phyloP scores from a whole-genome alignment of 2,329 filamentous ascomycete species.

The Fusarium anthophilum region DNA sequence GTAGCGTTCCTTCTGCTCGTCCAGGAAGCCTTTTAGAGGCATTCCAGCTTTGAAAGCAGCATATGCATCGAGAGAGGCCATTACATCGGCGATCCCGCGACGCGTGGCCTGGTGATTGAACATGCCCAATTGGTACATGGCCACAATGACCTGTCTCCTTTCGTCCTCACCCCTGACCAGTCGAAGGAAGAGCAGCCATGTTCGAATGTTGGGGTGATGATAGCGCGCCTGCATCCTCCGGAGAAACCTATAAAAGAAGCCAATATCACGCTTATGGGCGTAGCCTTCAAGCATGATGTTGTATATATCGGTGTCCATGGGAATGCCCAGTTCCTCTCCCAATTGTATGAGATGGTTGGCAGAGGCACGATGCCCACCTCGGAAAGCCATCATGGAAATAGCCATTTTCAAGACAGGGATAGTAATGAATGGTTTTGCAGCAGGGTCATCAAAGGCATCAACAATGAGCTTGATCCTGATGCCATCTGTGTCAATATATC shows the following conservation, averaged over 20 bases:
- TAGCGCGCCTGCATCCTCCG: conserved; percentile 53
- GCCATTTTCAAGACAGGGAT: conserved; percentile 55
- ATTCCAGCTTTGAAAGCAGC: conserved; percentile 50
- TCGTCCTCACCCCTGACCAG: conserved; percentile 68
- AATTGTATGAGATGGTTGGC: conserved; percentile 50
- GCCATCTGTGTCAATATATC: conserved; percentile 49
- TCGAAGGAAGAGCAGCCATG: conserved; percentile 60
- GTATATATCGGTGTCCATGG: conserved; percentile 57
- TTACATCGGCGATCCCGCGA: conserved; percentile 52
- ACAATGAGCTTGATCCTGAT: conserved; percentile 52
- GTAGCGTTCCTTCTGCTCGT: conserved; percentile 54
- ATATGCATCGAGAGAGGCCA: conserved; percentile 56
- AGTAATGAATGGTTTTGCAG: conserved; percentile 49
- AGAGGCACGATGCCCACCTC: conserved; percentile 47
- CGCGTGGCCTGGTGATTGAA: conserved; percentile 51
- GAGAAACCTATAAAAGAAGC: conserved; percentile 54
- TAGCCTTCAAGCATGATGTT: conserved; percentile 58
- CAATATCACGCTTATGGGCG: conserved; percentile 51
- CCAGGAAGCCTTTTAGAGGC: conserved; percentile 50
- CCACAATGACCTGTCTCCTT: conserved; percentile 55
- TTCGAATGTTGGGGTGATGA: conserved; percentile 54
- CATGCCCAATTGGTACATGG: conserved; percentile 58
- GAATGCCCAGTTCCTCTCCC: conserved; percentile 51
- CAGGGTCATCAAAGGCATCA: conserved; percentile 50
- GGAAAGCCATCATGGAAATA: conserved; percentile 52